A percentile compares a stretch with the other conserved stretches of the same genome.
Conservation (phyloP, 2,329 filamentous ascomycete species). For the Ophiocordyceps unilateralis region DNA sequence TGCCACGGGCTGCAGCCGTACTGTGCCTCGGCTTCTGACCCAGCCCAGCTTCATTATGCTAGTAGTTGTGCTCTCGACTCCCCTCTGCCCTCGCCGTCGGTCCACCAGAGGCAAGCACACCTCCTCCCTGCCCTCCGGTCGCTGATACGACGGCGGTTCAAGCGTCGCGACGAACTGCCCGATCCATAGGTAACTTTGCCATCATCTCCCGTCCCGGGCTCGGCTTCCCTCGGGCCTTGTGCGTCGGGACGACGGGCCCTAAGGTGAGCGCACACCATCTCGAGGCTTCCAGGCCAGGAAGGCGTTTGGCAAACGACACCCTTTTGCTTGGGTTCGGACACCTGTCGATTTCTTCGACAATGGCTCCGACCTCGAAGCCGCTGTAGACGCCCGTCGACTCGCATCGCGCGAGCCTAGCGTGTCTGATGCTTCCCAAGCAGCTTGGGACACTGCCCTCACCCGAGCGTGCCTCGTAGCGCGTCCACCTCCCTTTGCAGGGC, state of each 20-base stretch:
- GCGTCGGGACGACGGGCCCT: not conserved
- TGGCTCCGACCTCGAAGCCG: not conserved
- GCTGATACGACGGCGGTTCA: not conserved
- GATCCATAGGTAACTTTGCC: not conserved
- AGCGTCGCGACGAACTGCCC: not conserved
- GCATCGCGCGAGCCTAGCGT: not conserved
- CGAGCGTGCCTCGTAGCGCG: constrained; percentile 27
- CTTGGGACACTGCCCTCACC: not conserved
- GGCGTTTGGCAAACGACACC: not conserved
- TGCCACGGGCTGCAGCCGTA: not conserved
- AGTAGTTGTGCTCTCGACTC: not conserved
- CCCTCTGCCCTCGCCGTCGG: not conserved
- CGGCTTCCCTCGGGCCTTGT: not conserved
- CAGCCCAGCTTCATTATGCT: not conserved
- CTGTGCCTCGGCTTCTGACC: not conserved
- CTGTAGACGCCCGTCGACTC: not conserved
- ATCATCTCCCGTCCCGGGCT: not conserved
- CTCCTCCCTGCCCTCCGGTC: not conserved
- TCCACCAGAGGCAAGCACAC: not conserved
- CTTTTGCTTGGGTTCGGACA: not conserved
- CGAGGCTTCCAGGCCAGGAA: not conserved
- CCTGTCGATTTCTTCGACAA: not conserved
- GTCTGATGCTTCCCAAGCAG: not conserved
- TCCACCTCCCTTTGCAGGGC: constrained; percentile 63
- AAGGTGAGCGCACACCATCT: not conserved